These are phyloP conservation scores for Knoxia roxburghii DNA, from an alignment of 257 asterid genomes.

Conservation along the genomic window DNA sequence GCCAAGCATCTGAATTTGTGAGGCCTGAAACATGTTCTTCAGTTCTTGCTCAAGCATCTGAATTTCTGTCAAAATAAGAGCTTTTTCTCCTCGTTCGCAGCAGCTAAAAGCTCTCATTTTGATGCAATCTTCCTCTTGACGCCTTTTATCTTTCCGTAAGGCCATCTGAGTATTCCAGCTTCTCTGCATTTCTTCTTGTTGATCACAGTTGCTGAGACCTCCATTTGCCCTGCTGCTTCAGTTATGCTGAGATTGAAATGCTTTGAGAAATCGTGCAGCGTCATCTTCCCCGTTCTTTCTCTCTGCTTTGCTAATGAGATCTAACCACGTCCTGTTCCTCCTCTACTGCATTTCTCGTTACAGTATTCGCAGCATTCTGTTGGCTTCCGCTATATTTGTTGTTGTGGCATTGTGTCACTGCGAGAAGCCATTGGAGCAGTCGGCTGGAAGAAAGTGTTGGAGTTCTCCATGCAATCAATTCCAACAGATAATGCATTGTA, in stretches of 20 bases:
- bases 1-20: slow-evolving; percentile 1
- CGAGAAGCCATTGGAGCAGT: slow-evolving; percentile 33
- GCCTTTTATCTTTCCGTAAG: slow-evolving; percentile 46
- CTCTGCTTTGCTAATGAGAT: slow-evolving; percentile 57
- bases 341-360: neutral
- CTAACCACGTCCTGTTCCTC: slow-evolving; percentile 14
- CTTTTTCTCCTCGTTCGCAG: slow-evolving; percentile 26
- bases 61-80: slow-evolving; percentile 24
- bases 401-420: slow-evolving; percentile 9
- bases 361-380: neutral
- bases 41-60: slow-evolving; percentile 32
- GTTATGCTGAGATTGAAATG: slow-evolving; percentile 50
- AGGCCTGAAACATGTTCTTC: slow-evolving; percentile 19
- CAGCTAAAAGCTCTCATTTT: slow-evolving; percentile 21
- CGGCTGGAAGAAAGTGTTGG: slow-evolving; percentile 14
- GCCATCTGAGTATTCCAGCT: slow-evolving; percentile 60
- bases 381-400: slow-evolving; percentile 1
- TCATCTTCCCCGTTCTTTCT: slow-evolving; percentile 55
- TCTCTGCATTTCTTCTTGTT: slow-evolving; percentile 62
- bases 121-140: slow-evolving; percentile 28
- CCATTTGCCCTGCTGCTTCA: slow-evolving; percentile 36
- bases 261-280: slow-evolving; percentile 33
- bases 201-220: slow-evolving; percentile 52
- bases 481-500: slow-evolving; percentile 56
- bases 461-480: slow-evolving; percentile 17